These are phyloP conservation scores for Bromus sterilis DNA, from an alignment of 176 grass and related monocot genomes.

Conservation along the genomic window DNA sequence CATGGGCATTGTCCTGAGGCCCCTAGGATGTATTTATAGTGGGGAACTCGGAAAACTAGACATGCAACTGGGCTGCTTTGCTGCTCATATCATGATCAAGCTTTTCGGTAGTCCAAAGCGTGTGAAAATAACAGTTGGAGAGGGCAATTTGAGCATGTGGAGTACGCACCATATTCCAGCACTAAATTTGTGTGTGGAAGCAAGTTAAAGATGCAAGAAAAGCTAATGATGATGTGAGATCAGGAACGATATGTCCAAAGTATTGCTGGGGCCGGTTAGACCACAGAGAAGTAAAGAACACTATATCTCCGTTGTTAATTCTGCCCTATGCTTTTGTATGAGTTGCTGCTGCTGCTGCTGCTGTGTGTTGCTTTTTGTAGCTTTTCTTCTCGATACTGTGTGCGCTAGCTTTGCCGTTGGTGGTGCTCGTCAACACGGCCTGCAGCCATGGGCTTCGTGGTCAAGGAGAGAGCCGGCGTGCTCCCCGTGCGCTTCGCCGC, in stretches of 20 bases:
- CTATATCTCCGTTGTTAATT: no score
- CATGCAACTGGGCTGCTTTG: background rate
- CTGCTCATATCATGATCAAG: background rate
- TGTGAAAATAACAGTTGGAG: background rate
- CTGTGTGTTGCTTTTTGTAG: background rate
- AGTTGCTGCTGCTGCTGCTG: constrained; percentile 26
- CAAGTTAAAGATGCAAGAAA: background rate
- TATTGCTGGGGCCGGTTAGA: background rate
- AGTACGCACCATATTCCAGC: background rate
- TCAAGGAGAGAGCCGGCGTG: background rate
- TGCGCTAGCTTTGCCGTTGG: background rate
- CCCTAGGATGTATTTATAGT: constrained; percentile 52
- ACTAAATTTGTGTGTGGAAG: background rate
- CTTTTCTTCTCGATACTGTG: background rate
- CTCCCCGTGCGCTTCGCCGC: background rate
- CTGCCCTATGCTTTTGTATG: background rate
- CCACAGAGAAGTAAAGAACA: no score
- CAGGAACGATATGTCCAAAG: background rate
- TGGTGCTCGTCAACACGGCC: background rate
- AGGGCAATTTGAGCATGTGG: background rate
- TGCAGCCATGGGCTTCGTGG: background rate
- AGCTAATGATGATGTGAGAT: background rate
- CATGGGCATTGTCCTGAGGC: constrained; percentile 32
- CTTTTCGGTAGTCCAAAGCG: constrained; percentile 5
- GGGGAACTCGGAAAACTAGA: background rate